Evolutionary conservation across 139 green algal genomes (phyloP).

Genomic region (Pycnococcus provasolii): DNA sequence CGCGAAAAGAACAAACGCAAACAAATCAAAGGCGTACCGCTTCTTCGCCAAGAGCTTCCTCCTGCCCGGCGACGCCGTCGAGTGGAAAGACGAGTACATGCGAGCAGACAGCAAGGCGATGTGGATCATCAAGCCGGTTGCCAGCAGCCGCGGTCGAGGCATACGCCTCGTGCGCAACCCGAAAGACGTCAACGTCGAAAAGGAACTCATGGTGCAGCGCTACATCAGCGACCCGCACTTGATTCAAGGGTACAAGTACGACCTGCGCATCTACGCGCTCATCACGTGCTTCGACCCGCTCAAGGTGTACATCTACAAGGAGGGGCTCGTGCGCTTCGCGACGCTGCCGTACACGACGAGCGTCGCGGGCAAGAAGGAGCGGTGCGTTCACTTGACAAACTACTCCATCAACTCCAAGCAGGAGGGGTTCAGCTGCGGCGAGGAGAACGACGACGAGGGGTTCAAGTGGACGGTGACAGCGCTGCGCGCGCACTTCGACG

Average conservation of each 20-base stretch:
- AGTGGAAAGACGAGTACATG: slow-evolving; percentile 39
- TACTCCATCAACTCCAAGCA: slow-evolving; percentile 53
- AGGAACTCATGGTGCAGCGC: slow-evolving; percentile 50
- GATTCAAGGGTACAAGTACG: slow-evolving; percentile 45
- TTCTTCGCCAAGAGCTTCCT: slow-evolving; percentile 47
- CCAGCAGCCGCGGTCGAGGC: slow-evolving; percentile 41
- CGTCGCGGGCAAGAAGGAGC: slow-evolving; percentile 40
- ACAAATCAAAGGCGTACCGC: slow-evolving; percentile 3
- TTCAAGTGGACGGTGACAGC: slow-evolving; percentile 41
- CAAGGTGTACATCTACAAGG: slow-evolving; percentile 45
- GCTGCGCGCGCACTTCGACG: slow-evolving; percentile 34
- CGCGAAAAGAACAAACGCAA: slow-evolving; percentile 5
- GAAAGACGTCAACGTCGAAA: slow-evolving; percentile 19
- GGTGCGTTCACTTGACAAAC: slow-evolving; percentile 61
- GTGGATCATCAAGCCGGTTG: slow-evolving; percentile 40
- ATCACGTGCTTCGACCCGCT: slow-evolving; percentile 57
- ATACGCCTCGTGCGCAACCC: slow-evolving; percentile 42
- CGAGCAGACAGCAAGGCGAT: slow-evolving; percentile 26
- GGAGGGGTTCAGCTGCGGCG: slow-evolving; percentile 12
- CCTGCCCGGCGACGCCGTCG: slow-evolving; percentile 45
- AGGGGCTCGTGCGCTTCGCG: slow-evolving; percentile 59
- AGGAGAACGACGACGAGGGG: slow-evolving; percentile 18
- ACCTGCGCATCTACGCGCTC: slow-evolving; percentile 58
- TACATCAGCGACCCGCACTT: slow-evolving; percentile 54
- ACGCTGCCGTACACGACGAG: slow-evolving; percentile 45